phyloP scores from a whole-genome alignment of 495 filamentous ascomycete species.

The Trichocladium antarcticum region DNA sequence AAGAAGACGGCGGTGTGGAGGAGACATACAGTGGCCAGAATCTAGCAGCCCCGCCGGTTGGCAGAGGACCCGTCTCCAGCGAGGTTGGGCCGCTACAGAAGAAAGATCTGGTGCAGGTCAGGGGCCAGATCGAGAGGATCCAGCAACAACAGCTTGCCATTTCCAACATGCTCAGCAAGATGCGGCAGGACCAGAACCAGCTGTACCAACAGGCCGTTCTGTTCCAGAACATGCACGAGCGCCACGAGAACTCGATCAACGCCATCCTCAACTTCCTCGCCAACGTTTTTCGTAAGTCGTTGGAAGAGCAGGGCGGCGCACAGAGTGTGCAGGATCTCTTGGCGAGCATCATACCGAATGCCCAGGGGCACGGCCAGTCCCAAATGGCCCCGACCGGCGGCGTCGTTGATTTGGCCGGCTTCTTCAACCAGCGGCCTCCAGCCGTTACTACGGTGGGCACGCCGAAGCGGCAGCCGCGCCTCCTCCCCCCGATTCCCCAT shows the following conservation, averaged over 20 bases:
- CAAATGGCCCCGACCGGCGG: conserved; percentile 49
- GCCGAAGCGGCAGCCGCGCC: conserved; percentile 37
- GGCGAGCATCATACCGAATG: conserved; percentile 53
- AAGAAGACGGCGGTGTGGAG: conserved; percentile 48
- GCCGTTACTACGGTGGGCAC: conserved; percentile 30
- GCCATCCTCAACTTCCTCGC: conserved; percentile 94
- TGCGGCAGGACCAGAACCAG: conserved; percentile 75
- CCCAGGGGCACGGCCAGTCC: conserved; percentile 23
- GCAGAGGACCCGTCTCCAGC: conserved; percentile 18
- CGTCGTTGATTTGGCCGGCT: conserved; percentile 65
- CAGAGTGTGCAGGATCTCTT: conserved; percentile 64
- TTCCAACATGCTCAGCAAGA: conserved; percentile 60
- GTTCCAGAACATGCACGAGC: conserved; percentile 84
- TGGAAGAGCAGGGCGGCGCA: conserved; percentile 47
- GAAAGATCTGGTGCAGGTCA: conserved; percentile 65
- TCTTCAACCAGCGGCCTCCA: conserved; percentile 35
- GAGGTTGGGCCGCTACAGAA: conserved; percentile 50
- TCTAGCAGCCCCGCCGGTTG: conserved; percentile 5
- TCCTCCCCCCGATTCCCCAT: conserved; percentile 36
- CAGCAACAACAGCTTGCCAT: conserved; percentile 79
- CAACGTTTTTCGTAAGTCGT: conserved; percentile 76
- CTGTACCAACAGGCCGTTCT: conserved; percentile 80
- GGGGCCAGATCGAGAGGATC: conserved; percentile 66
- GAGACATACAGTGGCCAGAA: conserved; percentile 22
- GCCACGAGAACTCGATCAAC: conserved; percentile 96